Base-by-base conservation (phyloP, 768 basidiomycete species). In the Phlebiopsis flavidoalba region DNA sequence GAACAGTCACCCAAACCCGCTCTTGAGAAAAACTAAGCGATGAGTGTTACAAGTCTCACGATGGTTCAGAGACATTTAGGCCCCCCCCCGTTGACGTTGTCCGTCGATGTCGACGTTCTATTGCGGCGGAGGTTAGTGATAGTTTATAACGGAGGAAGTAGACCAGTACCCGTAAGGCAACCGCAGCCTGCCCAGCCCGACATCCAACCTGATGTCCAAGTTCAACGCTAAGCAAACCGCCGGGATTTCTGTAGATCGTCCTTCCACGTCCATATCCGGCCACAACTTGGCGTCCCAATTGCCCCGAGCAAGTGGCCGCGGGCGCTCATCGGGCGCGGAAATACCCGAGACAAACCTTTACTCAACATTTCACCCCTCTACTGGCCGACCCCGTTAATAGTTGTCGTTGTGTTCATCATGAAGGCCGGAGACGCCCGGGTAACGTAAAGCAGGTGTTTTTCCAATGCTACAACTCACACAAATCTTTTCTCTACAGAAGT, bases 21-120 rank as follows among this genome's bases (percentile, higher is more conserved):
- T 79, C n/a, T 95, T 93, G 64, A 96, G 82, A 40, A 98, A 84
- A 68, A 98, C 93, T 53, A 89, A n/a, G n/a, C 91, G 65, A 98
- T 87, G 73, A 98, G 85, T 19, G 95, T 98, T 40, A 95, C 96
- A 63, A 98, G n/a, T 89, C 76, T 91, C 86, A 64, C 81, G 83
- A 60, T n/a, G 86, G 79, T 58, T 82, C 76, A 61, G 79, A 62
- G 86, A 77, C 87, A 89, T 88, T 17, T 40, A 33, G 12, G 52
- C 5, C 35, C 14, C n/a, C n/a, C n/a, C n/a, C n/a, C n/a, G n/a
- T 53, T 8, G 19, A 45, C 35, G 22, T 35, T 17, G 33, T 35
- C n/a, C 58, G 48, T n/a, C n/a, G 24, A 56, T n/a, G 63, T 21
- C 22, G 60, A 11, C 59, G 49, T 21, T n/a, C 19, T 19, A 47